Percentiles rank a stretch among this genome's conserved stretches.
Conservation (phyloP, 208 protist genomes). For the Phytomonas sp. region DNA sequence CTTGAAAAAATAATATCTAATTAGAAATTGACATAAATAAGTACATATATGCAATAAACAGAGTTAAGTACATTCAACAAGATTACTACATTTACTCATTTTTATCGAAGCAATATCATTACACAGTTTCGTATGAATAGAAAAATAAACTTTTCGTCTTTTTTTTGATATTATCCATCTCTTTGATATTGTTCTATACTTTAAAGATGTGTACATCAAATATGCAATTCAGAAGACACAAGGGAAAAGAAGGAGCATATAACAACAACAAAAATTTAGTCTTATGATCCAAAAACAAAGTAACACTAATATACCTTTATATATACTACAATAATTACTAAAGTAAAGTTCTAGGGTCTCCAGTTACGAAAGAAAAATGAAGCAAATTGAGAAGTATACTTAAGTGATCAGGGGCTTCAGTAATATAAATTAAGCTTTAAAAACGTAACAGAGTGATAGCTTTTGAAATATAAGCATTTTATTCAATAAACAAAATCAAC, state of each 20-base stretch:
- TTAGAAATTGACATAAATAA: slow-evolving; percentile 12
- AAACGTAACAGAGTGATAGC: background rate
- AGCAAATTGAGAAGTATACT: background rate
- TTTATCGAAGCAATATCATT: background rate
- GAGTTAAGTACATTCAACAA: background rate
- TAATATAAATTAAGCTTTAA: background rate
- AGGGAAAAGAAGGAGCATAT: background rate
- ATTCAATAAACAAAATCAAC: too few relatives aligned
- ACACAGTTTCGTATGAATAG: background rate
- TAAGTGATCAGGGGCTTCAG: background rate
- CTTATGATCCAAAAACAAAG: slow-evolving; percentile 7
- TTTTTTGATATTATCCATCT: background rate
- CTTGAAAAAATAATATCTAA: slow-evolving; percentile 2
- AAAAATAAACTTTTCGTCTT: background rate
- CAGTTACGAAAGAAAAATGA: slow-evolving; percentile 7
- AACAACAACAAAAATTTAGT: slow-evolving; percentile 2
- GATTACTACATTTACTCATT: background rate
- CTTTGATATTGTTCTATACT: background rate
- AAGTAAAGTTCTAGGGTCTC: slow-evolving; percentile 2
- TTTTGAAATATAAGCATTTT: background rate
- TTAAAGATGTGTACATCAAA: slow-evolving; percentile 1
- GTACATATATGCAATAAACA: background rate
- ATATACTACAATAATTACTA: slow-evolving; percentile 8
- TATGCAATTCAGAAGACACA: slow-evolving; percentile 1
- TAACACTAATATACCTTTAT: slow-evolving; percentile 10